Evolutionary conservation across 495 filamentous ascomycete species (phyloP).

Genomic region (Podospora fimiseda): DNA sequence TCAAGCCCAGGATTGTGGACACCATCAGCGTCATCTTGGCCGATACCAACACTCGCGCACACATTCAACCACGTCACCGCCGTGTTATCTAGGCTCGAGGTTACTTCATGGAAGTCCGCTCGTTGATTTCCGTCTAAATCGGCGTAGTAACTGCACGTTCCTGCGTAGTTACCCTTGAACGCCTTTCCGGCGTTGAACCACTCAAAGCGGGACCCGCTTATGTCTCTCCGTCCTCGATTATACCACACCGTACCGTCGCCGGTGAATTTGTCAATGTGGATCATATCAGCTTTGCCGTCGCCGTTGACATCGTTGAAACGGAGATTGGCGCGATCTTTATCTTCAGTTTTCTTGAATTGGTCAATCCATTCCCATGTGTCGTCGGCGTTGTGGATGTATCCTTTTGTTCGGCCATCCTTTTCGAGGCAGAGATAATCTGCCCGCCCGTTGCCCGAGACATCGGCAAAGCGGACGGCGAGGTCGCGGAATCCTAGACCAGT

Average conservation of each 20-base stretch:
- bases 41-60: too few relatives aligned
- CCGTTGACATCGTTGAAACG: not conserved
- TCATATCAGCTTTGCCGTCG: not conserved
- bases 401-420: not conserved
- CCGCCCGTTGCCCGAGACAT: not conserved
- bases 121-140: not conserved
- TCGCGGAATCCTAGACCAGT: not conserved
- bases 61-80: too few relatives aligned
- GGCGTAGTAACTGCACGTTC: not conserved
- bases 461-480: not conserved
- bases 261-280: not conserved
- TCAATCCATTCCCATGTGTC: not conserved
- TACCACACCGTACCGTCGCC: not conserved
- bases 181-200: not conserved
- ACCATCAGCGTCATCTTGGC: too few relatives aligned
- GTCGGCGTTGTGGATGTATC: not conserved
- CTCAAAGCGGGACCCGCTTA: not conserved
- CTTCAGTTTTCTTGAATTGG: not conserved
- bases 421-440: not conserved
- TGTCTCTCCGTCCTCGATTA: not conserved
- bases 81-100: too few relatives aligned
- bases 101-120: not conserved
- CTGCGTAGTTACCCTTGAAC: not conserved
- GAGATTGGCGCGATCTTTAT: not conserved
- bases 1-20: too few relatives aligned